Evolutionary conservation across 441 rosid species (phyloP).

Genomic region (Populus tomentosa): DNA sequence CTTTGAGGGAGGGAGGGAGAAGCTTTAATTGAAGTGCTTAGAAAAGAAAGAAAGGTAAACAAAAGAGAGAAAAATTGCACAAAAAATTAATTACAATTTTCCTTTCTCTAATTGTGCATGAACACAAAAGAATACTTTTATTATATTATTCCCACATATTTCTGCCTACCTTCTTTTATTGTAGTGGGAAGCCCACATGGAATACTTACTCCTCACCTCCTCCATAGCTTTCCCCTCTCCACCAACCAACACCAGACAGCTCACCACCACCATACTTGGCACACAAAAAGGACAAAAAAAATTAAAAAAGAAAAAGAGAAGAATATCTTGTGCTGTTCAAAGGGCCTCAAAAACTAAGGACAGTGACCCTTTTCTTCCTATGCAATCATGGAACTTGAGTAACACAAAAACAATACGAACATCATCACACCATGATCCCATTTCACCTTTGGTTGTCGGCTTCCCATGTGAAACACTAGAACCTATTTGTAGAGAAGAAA

Average conservation of each 20-base stretch:
- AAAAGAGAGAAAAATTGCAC: background rate
- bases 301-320: background rate
- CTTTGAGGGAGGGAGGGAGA: too few relatives aligned
- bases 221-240: background rate
- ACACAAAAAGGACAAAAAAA: background rate
- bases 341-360: background rate
- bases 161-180: background rate
- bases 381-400: background rate
- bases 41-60: background rate
- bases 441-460: background rate
- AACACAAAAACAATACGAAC: background rate
- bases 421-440: background rate
- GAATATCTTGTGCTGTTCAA: background rate
- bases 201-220: background rate
- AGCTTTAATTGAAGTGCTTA: background rate
- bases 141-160: background rate
- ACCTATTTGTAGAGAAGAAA: background rate
- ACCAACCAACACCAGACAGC: background rate
- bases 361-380: background rate
- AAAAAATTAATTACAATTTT: conserved; percentile 1
- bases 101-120: background rate
- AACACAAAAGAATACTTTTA: background rate
- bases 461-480: background rate
- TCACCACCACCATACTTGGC: background rate
- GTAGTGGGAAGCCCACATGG: background rate